Conservation (phyloP, 306 rosid genomes). For the Senna tora region DNA sequence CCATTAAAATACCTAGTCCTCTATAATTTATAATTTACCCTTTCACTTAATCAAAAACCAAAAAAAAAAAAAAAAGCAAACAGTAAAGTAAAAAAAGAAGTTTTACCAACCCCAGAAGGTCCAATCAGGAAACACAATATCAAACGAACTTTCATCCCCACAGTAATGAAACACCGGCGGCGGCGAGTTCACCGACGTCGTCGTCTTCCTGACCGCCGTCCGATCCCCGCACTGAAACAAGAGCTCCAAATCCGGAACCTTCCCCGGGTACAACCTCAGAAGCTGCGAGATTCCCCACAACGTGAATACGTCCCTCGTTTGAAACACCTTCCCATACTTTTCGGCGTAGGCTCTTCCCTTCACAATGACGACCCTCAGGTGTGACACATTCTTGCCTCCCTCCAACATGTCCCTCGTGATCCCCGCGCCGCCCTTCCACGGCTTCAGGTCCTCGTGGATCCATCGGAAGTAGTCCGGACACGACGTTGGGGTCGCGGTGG, state of each 20-base stretch:
- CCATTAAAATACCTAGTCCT: too few relatives aligned
- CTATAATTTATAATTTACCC: too few relatives aligned
- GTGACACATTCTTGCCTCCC: conserved; percentile 27
- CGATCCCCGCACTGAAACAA: conserved; percentile 54
- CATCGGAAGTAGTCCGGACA: conserved; percentile 56
- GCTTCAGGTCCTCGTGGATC: conserved; percentile 60
- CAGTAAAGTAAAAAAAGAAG: too few relatives aligned
- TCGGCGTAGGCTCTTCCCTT: conserved; percentile 52
- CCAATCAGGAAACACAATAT: conserved; percentile 65
- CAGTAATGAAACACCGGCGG: conserved; percentile 62
- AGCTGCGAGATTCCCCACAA: conserved; percentile 62
- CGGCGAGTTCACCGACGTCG: not conserved
- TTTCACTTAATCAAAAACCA: too few relatives aligned
- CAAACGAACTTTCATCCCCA: conserved; percentile 38
- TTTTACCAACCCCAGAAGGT: conserved; percentile 68
- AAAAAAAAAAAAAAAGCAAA: too few relatives aligned
- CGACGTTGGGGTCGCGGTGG: not conserved
- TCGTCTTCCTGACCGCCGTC: conserved; percentile 30
- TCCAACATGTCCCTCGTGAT: conserved; percentile 55
- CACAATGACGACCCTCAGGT: conserved; percentile 48
- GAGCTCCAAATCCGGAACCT: conserved; percentile 54
- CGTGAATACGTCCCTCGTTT: conserved; percentile 57
- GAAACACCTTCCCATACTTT: conserved; percentile 26
- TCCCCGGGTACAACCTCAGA: conserved; percentile 53
- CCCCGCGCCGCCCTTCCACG: conserved; percentile 47